These are phyloP conservation scores for Ceratocystis huliohia DNA, from an alignment of 2,329 filamentous ascomycete genomes.

Conservation along the genomic window DNA sequence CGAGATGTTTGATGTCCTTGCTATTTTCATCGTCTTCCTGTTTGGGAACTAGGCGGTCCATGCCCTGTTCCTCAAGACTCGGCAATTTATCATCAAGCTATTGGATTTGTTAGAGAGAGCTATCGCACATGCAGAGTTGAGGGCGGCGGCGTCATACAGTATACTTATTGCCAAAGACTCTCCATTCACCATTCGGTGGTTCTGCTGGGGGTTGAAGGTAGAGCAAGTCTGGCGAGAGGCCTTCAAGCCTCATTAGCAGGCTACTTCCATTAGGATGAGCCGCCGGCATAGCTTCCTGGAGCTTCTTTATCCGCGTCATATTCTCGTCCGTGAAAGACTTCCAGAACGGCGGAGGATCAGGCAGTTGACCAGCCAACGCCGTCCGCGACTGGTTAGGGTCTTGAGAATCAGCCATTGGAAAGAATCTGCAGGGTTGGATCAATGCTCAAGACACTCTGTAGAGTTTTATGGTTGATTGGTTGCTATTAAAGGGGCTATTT, in stretches of 20 bases:
- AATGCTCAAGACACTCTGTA: background rate
- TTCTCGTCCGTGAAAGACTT: constrained; percentile 73
- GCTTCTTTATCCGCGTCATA: constrained; percentile 40
- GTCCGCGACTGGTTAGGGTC: constrained; percentile 32
- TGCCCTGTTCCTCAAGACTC: constrained; percentile 55
- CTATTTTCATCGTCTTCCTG: constrained; percentile 33
- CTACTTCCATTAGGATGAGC: background rate
- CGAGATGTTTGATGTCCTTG: constrained; percentile 43
- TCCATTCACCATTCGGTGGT: constrained; percentile 57
- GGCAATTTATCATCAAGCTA: constrained; percentile 50
- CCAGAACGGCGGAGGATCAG: constrained; percentile 82
- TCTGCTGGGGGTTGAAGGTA: constrained; percentile 71
- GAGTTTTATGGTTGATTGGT: too few relatives aligned
- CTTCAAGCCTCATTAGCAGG: constrained; percentile 25
- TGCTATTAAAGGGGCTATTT: too few relatives aligned
- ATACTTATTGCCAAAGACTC: constrained; percentile 58
- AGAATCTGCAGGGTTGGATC: background rate
- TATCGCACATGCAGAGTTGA: background rate
- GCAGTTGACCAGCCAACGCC: constrained; percentile 55
- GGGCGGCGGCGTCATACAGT: constrained; percentile 30
- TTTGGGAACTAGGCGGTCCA: constrained; percentile 46
- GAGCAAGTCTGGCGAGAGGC: constrained; percentile 55
- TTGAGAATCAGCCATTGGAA: constrained; percentile 43
- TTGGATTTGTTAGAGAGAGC: background rate
- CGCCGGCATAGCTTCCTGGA: constrained; percentile 28